Evolutionary conservation across 352 stramenopile genomes (phyloP).

Genomic region (Phytopythium oedochilum): DNA sequence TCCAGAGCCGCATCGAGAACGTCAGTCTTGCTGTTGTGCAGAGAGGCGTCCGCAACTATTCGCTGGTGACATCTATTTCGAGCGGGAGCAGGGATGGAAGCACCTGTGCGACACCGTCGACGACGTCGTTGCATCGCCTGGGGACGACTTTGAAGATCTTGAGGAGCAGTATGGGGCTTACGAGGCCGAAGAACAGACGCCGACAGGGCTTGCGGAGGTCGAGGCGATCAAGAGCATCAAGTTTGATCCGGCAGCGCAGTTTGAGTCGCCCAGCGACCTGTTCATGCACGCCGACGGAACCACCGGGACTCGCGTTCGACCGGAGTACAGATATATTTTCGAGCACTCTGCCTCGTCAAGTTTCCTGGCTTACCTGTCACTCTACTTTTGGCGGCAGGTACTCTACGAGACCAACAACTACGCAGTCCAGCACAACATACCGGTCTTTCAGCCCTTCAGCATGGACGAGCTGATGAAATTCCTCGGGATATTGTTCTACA

Average conservation of each 20-base stretch:
- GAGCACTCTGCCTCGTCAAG: conserved; percentile 15
- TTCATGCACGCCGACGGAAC: not conserved
- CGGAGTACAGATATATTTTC: conserved; percentile 9
- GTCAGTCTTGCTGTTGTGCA: conserved; percentile 1
- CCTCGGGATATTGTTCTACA: conserved; percentile 25
- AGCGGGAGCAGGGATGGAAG: not conserved
- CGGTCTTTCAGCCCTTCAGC: not conserved
- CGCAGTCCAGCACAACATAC: not conserved
- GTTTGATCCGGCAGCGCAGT: no score
- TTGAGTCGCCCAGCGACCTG: no score
- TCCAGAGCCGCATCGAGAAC: conserved; percentile 8
- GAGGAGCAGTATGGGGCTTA: not conserved
- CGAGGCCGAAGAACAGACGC: no score
- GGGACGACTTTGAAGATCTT: not conserved
- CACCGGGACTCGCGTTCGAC: conserved; percentile 7
- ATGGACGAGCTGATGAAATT: conserved; percentile 27
- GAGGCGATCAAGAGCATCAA: no score
- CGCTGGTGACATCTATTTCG: not conserved
- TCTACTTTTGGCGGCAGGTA: conserved; percentile 22
- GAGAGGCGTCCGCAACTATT: conserved; percentile 6
- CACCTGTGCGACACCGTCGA: not conserved
- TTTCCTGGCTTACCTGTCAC: conserved; percentile 21
- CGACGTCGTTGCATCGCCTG: not conserved
- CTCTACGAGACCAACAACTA: conserved; percentile 15
- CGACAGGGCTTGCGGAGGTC: no score